Evolutionary conservation across 2,329 filamentous ascomycete genomes (phyloP), one percentile per base, ranked within the genome.

Genomic region (Colletotrichum horii): DNA sequence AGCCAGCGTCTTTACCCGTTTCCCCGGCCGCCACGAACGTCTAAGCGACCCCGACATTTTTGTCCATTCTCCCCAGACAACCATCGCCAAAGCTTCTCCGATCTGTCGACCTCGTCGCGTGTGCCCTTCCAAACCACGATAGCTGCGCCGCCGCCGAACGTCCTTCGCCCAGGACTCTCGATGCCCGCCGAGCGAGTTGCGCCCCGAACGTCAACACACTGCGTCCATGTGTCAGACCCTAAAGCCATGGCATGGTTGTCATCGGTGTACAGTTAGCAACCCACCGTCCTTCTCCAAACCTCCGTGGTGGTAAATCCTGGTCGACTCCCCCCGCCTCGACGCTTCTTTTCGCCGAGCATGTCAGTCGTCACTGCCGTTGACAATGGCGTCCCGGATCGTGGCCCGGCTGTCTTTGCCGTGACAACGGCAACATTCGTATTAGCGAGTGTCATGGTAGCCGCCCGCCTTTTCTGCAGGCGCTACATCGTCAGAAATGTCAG

Each of bases 401-500:
- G 91, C 26, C 89, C 89, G 71, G 86, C 88, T 48, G 93, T 95
- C 68, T 91, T 96, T 80, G 90, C 91, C 79, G 93, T 95, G 77
- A 94, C 93, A n/a, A 90, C 91, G 8, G 87, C 89, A 24, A 94
- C 94, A 67, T 89, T 96, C 77, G 89, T 89, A 26, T 83, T 96
- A 68, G 92, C 94, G 67, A 93, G 93, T 52, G 81, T 94, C 70
- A 96, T 98, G 82, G 94, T 98, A 79, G 88, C 88, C 56, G 89
- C 94, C 43, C 92, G 96, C 70, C 88, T 98, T 78, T 85, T 95
- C 56, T 95, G 94, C 76, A 91, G 96, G 32, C 88, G 91, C 66
- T 91, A 90, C 62, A 93, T 98, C 66, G 93, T 98, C 71, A 91
- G 91, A 79, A 92, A 90, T 70, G 85, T 95, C 67, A 92, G 90